Conservation (phyloP, 306 rosid genomes). For the Quillaja saponaria region DNA sequence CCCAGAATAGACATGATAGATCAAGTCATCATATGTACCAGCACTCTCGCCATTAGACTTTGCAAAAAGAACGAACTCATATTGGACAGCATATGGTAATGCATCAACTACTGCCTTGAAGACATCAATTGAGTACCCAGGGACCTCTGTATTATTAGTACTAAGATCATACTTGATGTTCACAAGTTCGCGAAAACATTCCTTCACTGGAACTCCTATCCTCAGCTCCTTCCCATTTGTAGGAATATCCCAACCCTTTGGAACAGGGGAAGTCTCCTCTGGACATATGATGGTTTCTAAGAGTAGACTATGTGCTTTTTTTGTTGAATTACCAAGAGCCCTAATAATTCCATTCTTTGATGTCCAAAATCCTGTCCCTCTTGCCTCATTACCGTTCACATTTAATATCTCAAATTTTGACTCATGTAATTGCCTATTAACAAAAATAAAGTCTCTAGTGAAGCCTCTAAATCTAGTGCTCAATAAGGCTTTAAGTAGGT, state of each 20-base stretch:
- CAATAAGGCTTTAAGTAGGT: constrained; percentile 17
- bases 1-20: constrained; percentile 46
- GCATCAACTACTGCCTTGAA: too few relatives aligned
- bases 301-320: too few relatives aligned
- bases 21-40: constrained; percentile 43
- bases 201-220: constrained; percentile 41
- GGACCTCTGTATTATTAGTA: constrained; percentile 15
- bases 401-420: constrained; percentile 32
- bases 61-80: constrained; percentile 43
- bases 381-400: constrained; percentile 28
- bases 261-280: too few relatives aligned
- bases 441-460: constrained; percentile 30
- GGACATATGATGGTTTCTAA: constrained; percentile 24
- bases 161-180: not conserved
- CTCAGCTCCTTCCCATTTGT: constrained; percentile 40
- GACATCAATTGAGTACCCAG: constrained; percentile 56
- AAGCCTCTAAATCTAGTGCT: constrained; percentile 32
- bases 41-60: constrained; percentile 14
- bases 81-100: constrained; percentile 42
- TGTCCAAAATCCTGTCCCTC: constrained; percentile 18
- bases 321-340: not conserved
- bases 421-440: constrained; percentile 19
- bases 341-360: too few relatives aligned
- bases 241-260: constrained; percentile 60
- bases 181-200: constrained; percentile 35